A percentile compares a stretch with the other conserved stretches of the same genome.
Evolutionary conservation across 768 basidiomycete species (phyloP).

Genomic region (Ramaria sp.): DNA sequence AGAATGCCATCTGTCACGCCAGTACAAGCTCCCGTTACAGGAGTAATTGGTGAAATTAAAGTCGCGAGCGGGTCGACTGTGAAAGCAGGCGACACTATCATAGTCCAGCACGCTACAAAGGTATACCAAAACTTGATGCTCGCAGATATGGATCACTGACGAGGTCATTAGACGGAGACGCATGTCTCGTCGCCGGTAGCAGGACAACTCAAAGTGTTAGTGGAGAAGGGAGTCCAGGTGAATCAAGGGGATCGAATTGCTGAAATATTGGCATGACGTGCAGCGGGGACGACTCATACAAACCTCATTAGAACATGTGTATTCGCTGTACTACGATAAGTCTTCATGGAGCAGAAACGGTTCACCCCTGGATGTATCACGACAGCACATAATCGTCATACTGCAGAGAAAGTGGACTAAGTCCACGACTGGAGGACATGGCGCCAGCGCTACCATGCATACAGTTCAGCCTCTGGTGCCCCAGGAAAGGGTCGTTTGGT

Average conservation of each 20-base stretch:
- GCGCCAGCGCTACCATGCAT: too few relatives aligned
- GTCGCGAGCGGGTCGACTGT: conserved; percentile 7
- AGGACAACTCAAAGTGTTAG: conserved; percentile 8
- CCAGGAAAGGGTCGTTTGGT: too few relatives aligned
- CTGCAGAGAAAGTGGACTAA: too few relatives aligned
- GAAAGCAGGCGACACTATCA: conserved; percentile 8
- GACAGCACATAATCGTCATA: too few relatives aligned
- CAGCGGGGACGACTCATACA: too few relatives aligned
- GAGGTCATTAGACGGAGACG: conserved; percentile 7
- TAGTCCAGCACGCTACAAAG: conserved; percentile 10
- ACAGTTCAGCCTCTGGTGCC: too few relatives aligned
- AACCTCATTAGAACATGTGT: too few relatives aligned
- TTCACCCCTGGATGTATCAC: too few relatives aligned
- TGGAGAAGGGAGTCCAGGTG: conserved; percentile 7
- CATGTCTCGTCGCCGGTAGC: conserved; percentile 8
- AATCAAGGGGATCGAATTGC: conserved; percentile 10
- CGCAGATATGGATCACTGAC: neutral
- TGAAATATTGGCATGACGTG: conserved; percentile 13
- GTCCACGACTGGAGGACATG: too few relatives aligned
- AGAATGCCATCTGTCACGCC: neutral
- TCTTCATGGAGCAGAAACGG: too few relatives aligned
- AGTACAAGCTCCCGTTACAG: conserved; percentile 8
- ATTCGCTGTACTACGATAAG: too few relatives aligned
- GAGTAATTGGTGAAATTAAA: conserved; percentile 8
- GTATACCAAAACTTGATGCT: neutral